These are phyloP conservation scores for Ophiognomonia clavigignenti-juglandacearum DNA, from an alignment of 2,329 filamentous ascomycete genomes.

Conservation along the genomic window DNA sequence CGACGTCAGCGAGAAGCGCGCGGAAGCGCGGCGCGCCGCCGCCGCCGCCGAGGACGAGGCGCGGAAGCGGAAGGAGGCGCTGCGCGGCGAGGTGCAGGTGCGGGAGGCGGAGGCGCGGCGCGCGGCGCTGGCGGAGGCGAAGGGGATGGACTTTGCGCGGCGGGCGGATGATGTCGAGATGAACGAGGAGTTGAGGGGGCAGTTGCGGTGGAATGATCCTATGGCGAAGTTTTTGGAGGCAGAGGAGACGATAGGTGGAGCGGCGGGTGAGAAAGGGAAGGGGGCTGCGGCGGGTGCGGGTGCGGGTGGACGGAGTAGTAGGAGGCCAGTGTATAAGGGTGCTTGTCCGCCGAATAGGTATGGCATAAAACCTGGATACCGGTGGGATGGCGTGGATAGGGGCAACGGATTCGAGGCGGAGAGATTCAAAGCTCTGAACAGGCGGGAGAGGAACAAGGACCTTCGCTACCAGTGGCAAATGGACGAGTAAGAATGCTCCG, in stretches of 20 bases:
- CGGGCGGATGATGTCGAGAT: constrained; percentile 79
- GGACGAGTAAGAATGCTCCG: constrained; percentile 62
- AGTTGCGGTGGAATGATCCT: constrained; percentile 88
- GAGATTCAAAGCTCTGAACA: constrained; percentile 84
- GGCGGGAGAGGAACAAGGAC: constrained; percentile 68
- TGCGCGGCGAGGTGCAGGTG: constrained; percentile 77
- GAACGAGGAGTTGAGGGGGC: constrained; percentile 75
- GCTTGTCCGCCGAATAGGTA: constrained; percentile 86
- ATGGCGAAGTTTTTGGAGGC: constrained; percentile 72
- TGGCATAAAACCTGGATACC: constrained; percentile 83
- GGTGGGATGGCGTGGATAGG: constrained; percentile 96
- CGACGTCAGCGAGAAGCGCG: constrained; percentile 85
- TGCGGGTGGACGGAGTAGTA: constrained; percentile 23
- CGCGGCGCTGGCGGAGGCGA: constrained; percentile 72
- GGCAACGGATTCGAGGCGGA: constrained; percentile 91
- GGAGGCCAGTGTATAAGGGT: constrained; percentile 70
- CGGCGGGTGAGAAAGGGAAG: constrained; percentile 12
- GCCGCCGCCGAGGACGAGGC: constrained; percentile 69
- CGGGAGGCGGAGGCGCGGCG: constrained; percentile 59
- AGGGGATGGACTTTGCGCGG: constrained; percentile 74
- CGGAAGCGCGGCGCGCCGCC: constrained; percentile 66
- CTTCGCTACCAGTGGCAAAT: constrained; percentile 94
- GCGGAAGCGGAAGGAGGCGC: constrained; percentile 59
- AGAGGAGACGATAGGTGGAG: constrained; percentile 30
- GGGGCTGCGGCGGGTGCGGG: constrained; percentile 20